phyloP scores from a whole-genome alignment of 495 filamentous ascomycete genomes.

The Penicillium herquei region DNA sequence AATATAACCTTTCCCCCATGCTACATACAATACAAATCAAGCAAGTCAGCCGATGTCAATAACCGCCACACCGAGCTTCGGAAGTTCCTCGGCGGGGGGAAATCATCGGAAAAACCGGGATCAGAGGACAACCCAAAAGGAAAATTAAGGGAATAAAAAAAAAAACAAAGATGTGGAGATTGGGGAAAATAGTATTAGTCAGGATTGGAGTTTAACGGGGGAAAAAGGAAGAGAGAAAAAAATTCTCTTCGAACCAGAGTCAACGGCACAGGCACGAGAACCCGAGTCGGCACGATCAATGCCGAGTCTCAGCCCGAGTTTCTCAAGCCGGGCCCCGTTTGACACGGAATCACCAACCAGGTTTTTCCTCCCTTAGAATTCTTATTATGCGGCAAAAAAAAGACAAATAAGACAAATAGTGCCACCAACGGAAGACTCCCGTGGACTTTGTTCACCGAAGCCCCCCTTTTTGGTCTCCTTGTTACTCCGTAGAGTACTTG shows the following conservation, averaged over 20 bases:
- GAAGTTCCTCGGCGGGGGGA: slow-evolving; percentile 18
- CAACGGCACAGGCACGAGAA: slow-evolving; percentile 14
- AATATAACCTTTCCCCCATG: neutral
- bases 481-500: slow-evolving; percentile 17
- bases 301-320: slow-evolving; percentile 18
- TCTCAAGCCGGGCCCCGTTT: slow-evolving; percentile 15
- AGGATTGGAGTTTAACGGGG: neutral
- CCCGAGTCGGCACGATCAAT: slow-evolving; percentile 23
- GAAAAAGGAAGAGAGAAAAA: neutral
- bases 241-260: slow-evolving; percentile 2
- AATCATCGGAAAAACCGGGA: slow-evolving; percentile 1
- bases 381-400: neutral
- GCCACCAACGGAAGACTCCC: slow-evolving; percentile 14
- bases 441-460: slow-evolving; percentile 12
- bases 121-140: neutral
- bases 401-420: neutral
- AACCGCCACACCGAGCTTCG: slow-evolving; percentile 16
- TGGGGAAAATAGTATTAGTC: neutral
- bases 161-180: slow-evolving; percentile 3
- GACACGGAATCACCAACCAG: slow-evolving; percentile 3
- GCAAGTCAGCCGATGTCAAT: neutral
- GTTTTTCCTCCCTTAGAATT: neutral
- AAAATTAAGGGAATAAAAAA: neutral
- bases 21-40: neutral
- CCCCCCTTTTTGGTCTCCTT: slow-evolving; percentile 12